A percentile compares a stretch with the other conserved stretches of the same genome.
phyloP scores from a whole-genome alignment of 805 yeast species.

The Lipomyces yamadae region DNA sequence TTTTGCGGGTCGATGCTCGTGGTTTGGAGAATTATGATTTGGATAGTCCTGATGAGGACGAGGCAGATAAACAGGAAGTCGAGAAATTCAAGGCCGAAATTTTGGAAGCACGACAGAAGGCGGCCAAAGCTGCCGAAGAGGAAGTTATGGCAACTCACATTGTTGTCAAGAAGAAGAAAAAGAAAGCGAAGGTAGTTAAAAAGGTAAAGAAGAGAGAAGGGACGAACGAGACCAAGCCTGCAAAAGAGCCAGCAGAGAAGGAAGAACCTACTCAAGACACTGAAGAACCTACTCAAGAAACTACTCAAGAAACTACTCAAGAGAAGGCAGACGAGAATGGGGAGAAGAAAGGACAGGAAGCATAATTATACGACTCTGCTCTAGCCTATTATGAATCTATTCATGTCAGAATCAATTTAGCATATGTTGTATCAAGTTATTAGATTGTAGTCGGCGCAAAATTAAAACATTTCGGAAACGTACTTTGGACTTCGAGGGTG shows the following conservation, averaged over 20 bases:
- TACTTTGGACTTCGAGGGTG: no score
- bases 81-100: conserved; percentile 34
- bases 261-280: not conserved
- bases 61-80: conserved; percentile 30
- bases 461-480: not conserved
- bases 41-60: conserved; percentile 32
- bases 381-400: not conserved
- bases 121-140: conserved; percentile 32
- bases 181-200: conserved; percentile 32
- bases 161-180: conserved; percentile 33
- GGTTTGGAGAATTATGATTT: conserved; percentile 35
- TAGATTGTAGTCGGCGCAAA: not conserved
- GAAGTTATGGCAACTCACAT: conserved; percentile 27
- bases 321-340: not conserved
- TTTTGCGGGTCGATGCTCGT: conserved; percentile 32
- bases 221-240: conserved; percentile 7
- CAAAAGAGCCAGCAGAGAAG: conserved; percentile 11
- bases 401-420: not conserved
- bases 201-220: conserved; percentile 4
- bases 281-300: not conserved
- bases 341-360: not conserved
- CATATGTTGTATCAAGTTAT: not conserved
- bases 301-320: not conserved
- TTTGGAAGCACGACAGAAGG: conserved; percentile 28
- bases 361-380: not conserved